Base-by-base conservation (phyloP, 192 early-diverging fungal genomes). In the Piromyces finnis region DNA sequence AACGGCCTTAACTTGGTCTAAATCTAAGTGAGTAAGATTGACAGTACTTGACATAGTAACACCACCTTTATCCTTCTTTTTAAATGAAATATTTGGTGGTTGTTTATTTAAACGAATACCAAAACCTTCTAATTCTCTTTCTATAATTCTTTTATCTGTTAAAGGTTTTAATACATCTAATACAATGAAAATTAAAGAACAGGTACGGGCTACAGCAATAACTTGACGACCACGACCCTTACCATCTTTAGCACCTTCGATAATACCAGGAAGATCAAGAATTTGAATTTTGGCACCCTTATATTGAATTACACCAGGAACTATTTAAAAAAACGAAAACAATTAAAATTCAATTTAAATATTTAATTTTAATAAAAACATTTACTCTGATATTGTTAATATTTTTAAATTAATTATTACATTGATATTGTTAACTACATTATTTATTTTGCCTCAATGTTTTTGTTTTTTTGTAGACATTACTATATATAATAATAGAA, bases 241-340 rank as follows among this genome's bases (percentile, higher is more conserved):
- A 82, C 97, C 97, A 86, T 99, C 96, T 89, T 97, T 97, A 78
- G 97, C 97, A 81, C 96, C 97, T 87, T 97, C 95, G 78, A 98
- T 97, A 86, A 98, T 97, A 79, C 96, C 96, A 3, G 96, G 96
- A 84, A 99, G 89, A 94, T 99, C 97, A 37, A 99, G 91, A 85
- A 99, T 96, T 88, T 99, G 97, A 86, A 99, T 91, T 86, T 99
- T 98, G 12, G 97, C 97, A 79, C 96, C 97, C 86, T 97, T 97
- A 85, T 97, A 97, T 82, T 96, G 93, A 79, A 91, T 90, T 26
- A 28, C 35, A 77, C 29, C 29, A 41, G 29, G 28, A 18, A 80
- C 28, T 77, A 78, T 14, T 22, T 51, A n/a, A n/a, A n/a, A n/a
- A n/a, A n/a, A n/a, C n/a, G n/a, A n/a, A n/a, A n/a, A n/a, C n/a